Base-by-base conservation (phyloP, 129 eudicot species). In the Flaveria linearis region DNA sequence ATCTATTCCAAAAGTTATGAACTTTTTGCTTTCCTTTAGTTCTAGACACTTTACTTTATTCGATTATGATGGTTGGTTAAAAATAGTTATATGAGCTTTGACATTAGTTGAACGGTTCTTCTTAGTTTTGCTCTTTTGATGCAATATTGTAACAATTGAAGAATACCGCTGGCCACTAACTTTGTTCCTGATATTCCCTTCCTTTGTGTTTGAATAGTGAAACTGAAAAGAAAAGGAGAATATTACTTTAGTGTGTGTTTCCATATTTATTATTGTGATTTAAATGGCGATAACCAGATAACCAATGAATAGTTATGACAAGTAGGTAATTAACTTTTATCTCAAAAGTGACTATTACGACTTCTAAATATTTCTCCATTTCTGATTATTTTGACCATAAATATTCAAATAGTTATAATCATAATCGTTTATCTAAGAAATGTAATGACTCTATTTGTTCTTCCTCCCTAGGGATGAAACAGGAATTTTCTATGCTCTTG, bases 401-500 rank as follows among this genome's bases (percentile, higher is more conserved):
- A 36, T 36, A 36, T 36, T 36, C 41, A 36, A 36, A 70, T 28
- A 9, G 8, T 50, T 26, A 70, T 26, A 25, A 26, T 30, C 55
- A 45, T 43, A 74, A 74, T 17, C 16, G 7, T 72, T 53, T 36
- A 30, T 56, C 23, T 43, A 58, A 78, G 62, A 70, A 13, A 47
- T 71, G 45, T 50, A 10, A 28, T 71, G 42, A 70, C 26, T 68
- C 41, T 16, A 41, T 33, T 66, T 51, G 41, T 83, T 76, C 60
- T 64, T 79, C 20, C 14, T 72, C n/a, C n/a, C n/a, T 73, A 95
- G 99, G 83, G 84, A 88, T 63, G 99, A 95, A 78, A 82, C 74
- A 22, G 99, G 99, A 64, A 68, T 83, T 51, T 95, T 95, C 78
- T 95, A 95, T 88, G 99, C 99, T 7, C 89, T 95, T 77, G 99